Conservation (phyloP, 495 filamentous ascomycete species). For the Penicillium canescens region DNA sequence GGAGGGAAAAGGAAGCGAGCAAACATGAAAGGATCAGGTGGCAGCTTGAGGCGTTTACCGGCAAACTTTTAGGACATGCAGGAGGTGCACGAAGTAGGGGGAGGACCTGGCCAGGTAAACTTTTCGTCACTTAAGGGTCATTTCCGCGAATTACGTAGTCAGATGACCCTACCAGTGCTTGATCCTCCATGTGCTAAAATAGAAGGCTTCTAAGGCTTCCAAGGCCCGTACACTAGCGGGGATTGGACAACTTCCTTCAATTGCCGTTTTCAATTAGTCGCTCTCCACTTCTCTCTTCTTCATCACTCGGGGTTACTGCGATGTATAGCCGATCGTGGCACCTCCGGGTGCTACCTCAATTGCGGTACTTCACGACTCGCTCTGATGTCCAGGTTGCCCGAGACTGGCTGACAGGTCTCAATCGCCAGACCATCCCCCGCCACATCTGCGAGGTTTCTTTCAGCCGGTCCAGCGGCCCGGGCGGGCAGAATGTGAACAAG, state of each 20-base stretch:
- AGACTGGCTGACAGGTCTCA: constrained; percentile 71
- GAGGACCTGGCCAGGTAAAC: too few relatives aligned
- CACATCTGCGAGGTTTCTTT: constrained; percentile 66
- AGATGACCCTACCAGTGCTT: too few relatives aligned
- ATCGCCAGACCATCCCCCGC: constrained; percentile 62
- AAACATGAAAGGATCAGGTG: too few relatives aligned
- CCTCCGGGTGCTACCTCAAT: background rate
- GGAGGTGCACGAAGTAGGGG: too few relatives aligned
- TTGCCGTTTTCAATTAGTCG: constrained; percentile 15
- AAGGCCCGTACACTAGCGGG: background rate
- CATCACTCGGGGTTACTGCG: constrained; percentile 1
- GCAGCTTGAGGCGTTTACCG: too few relatives aligned
- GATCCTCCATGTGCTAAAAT: too few relatives aligned
- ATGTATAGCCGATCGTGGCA: background rate
- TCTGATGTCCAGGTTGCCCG: constrained; percentile 66
- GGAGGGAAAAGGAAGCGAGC: constrained; percentile 5
- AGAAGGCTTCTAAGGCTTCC: too few relatives aligned
- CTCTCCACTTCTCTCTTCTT: background rate
- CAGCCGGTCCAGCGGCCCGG: constrained; percentile 86
- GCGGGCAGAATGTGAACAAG: constrained; percentile 98
- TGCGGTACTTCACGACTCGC: constrained; percentile 25
- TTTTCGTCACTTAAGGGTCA: too few relatives aligned
- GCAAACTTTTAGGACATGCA: too few relatives aligned
- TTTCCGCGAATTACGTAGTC: too few relatives aligned
- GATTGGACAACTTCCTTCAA: background rate